phyloP scores from a whole-genome alignment of 345 rosid species.

The Eucalyptus sp. region DNA sequence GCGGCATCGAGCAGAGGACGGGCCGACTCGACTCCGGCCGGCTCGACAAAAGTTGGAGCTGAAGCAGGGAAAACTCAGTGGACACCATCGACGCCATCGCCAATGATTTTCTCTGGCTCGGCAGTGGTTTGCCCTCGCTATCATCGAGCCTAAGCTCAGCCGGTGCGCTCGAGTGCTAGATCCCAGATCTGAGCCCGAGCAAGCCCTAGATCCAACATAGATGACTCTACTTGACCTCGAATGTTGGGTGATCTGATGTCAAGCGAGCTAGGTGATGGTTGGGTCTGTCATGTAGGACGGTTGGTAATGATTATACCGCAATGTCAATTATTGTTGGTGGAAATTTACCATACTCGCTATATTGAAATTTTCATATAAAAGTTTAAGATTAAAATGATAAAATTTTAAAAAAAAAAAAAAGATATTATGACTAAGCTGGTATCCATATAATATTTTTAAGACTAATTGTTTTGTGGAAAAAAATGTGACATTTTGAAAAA shows the following conservation, averaged over 20 bases:
- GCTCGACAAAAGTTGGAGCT: too few species aligned
- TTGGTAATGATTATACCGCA: too few species aligned
- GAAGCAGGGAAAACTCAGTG: too few species aligned
- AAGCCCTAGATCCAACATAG: neutral
- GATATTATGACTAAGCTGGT: accelerated
- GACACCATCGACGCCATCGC: neutral
- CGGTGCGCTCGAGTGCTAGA: neutral
- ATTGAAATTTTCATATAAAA: accelerated
- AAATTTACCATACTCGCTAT: accelerated
- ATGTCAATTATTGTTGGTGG: accelerated
- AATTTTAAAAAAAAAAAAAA: too few species aligned
- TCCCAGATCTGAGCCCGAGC: neutral
- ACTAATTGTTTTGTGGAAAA: neutral
- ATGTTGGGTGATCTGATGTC: neutral
- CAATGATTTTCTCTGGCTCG: accelerated
- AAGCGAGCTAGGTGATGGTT: accelerated
- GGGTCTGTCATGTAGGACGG: accelerated
- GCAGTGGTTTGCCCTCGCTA: neutral
- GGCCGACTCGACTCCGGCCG: too few species aligned
- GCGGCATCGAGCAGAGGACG: neutral
- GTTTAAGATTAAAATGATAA: accelerated
- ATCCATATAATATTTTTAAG: accelerated
- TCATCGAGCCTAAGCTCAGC: neutral
- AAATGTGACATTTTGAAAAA: accelerated
- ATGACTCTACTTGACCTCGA: neutral